phyloP scores from a whole-genome alignment of 768 basidiomycete species.

The Trichaptum fuscoviolaceum region DNA sequence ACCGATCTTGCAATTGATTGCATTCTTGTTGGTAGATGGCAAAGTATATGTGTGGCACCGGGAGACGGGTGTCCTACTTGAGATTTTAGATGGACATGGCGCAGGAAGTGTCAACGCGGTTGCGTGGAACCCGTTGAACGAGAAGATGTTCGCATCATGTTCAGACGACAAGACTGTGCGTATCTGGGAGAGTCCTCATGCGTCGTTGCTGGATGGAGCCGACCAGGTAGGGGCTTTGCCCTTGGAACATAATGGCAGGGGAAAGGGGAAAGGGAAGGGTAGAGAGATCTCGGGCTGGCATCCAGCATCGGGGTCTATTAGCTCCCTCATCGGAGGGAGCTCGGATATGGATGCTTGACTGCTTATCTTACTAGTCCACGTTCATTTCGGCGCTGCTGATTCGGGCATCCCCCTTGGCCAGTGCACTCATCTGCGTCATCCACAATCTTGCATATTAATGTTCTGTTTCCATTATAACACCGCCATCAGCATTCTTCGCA shows the following conservation, averaged over 20 bases:
- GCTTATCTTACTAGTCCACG: background rate
- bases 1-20: background rate
- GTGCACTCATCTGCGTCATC: background rate
- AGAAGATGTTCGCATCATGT: conserved; percentile 93
- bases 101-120: conserved; percentile 90
- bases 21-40: conserved; percentile 53
- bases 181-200: conserved; percentile 69
- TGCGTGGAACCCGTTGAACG: conserved; percentile 89
- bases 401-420: background rate
- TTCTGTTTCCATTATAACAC: background rate
- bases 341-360: background rate
- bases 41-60: conserved; percentile 96
- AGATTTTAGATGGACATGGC: conserved; percentile 85
- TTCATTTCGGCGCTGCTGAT: background rate
- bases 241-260: conserved; percentile 43
- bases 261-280: conserved; percentile 58
- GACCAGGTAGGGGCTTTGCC: conserved; percentile 8
- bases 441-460: background rate
- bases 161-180: conserved; percentile 90
- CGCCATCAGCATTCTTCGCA: background rate
- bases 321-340: background rate
- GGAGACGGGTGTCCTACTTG: conserved; percentile 76
- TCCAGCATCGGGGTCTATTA: background rate
- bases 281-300: background rate
- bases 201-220: conserved; percentile 13